A percentile compares a stretch with the other conserved stretches of the same genome.
These are phyloP conservation scores for Ascochyta koolunga DNA, from an alignment of 2,329 filamentous ascomycete species.

Conservation along the genomic window DNA sequence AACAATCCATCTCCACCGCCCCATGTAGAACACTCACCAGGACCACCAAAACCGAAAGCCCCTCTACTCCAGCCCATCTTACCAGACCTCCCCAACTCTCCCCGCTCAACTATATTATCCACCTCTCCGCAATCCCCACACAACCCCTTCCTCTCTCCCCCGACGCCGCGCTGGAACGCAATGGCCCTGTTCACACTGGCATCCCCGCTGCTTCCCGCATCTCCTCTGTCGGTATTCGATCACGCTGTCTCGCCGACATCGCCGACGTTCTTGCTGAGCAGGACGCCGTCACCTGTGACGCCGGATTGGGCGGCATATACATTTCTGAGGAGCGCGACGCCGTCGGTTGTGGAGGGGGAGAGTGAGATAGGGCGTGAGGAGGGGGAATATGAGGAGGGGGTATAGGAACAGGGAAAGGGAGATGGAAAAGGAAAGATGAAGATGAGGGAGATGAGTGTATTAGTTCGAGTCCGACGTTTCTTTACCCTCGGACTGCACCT, in stretches of 20 bases:
- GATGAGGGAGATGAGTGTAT: background rate
- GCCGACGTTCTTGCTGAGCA: slow-evolving; percentile 1
- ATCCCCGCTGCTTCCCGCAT: slow-evolving; percentile 23
- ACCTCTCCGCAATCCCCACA: background rate
- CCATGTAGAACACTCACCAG: background rate
- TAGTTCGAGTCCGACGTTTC: background rate
- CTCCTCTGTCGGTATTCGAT: slow-evolving; percentile 28
- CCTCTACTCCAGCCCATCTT: background rate
- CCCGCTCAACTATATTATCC: slow-evolving; percentile 9
- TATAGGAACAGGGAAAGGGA: too few relatives aligned
- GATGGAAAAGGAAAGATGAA: too few relatives aligned
- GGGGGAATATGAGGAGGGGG: too few relatives aligned
- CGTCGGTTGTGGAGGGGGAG: background rate
- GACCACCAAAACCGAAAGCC: background rate
- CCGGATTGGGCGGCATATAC: background rate
- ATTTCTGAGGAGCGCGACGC: background rate
- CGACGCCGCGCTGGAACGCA: background rate
- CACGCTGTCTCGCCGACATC: slow-evolving; percentile 15
- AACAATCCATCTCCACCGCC: background rate
- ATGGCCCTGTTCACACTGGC: slow-evolving; percentile 4
- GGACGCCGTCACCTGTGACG: background rate
- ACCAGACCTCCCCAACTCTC: background rate
- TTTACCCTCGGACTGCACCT: slow-evolving; percentile 1
- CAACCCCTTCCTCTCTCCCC: slow-evolving; percentile 26
- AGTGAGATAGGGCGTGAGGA: too few relatives aligned